A percentile compares a stretch with the other conserved stretches of the same genome.
phyloP scores from a whole-genome alignment of 805 yeast species.

The Candida nanaspora region DNA sequence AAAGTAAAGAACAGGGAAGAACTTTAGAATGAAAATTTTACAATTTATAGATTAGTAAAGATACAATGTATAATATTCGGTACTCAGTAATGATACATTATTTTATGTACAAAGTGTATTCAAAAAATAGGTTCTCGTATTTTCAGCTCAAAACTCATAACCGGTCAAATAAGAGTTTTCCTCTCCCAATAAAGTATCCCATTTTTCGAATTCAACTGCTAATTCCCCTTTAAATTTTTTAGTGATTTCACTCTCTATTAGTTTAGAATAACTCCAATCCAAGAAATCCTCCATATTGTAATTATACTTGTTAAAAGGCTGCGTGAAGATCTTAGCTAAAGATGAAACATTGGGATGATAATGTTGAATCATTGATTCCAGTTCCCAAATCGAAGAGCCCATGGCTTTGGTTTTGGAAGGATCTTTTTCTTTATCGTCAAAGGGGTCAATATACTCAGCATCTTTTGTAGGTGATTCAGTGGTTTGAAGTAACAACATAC shows the following conservation, averaged over 20 bases:
- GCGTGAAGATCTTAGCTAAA: slow-evolving; percentile 77
- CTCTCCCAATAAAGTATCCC: slow-evolving; percentile 30
- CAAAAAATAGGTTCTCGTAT: no score
- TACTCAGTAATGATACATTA: no score
- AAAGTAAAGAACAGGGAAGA: background rate
- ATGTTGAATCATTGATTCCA: slow-evolving; percentile 66
- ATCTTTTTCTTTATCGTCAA: slow-evolving; percentile 51
- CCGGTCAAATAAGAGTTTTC: slow-evolving; percentile 3
- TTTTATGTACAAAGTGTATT: no score
- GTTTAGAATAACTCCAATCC: slow-evolving; percentile 76
- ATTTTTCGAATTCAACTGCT: slow-evolving; percentile 67
- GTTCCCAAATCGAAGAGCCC: slow-evolving; percentile 87
- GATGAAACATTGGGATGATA: slow-evolving; percentile 96
- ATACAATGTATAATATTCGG: no score
- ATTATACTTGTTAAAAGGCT: slow-evolving; percentile 81
- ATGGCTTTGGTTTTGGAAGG: slow-evolving; percentile 78
- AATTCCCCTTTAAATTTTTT: slow-evolving; percentile 67
- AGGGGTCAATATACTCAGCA: slow-evolving; percentile 51
- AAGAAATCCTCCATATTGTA: slow-evolving; percentile 92
- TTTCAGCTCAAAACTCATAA: background rate
- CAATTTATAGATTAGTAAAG: no score
- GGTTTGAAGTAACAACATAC: slow-evolving; percentile 82
- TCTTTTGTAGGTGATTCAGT: slow-evolving; percentile 27
- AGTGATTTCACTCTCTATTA: slow-evolving; percentile 54
- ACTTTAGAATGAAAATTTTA: no score